Evolutionary conservation across 495 filamentous ascomycete species (phyloP).

Genomic region (Penicillium soppii): DNA sequence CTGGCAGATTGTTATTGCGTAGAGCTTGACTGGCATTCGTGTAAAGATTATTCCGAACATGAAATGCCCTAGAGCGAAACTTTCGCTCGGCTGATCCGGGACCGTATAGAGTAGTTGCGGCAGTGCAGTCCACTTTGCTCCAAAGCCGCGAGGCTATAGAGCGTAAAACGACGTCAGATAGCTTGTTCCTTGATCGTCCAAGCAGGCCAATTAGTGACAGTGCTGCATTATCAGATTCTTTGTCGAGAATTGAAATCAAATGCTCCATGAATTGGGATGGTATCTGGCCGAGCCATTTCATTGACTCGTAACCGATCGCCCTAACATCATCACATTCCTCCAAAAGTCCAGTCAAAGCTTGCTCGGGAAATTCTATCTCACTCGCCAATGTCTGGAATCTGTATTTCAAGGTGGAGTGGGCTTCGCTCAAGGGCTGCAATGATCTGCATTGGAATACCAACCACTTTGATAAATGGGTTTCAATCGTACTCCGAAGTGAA

Average conservation of each 20-base stretch:
- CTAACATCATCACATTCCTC: neutral
- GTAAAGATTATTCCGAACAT: neutral
- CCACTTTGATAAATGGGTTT: conserved; percentile 1
- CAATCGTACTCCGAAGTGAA: neutral
- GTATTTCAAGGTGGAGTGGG: neutral
- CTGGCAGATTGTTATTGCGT: neutral
- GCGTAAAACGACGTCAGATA: neutral
- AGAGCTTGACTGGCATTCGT: neutral
- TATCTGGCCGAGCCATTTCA: neutral
- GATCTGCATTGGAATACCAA: conserved; percentile 1
- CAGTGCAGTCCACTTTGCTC: neutral
- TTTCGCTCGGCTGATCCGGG: neutral
- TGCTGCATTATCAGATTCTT: neutral
- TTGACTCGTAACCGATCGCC: neutral
- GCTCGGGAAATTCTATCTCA: conserved; percentile 1
- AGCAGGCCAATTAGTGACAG: neutral
- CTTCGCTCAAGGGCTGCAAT: neutral
- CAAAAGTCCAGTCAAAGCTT: neutral
- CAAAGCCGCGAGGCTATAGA: neutral
- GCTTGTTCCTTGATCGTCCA: neutral
- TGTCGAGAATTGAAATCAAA: neutral
- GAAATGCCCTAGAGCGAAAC: neutral
- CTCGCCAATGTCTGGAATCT: neutral
- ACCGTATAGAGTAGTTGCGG: neutral
- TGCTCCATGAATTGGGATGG: neutral